Base-by-base conservation (phyloP, 495 filamentous ascomycete species). In the Antarctomyces pellizariae region DNA sequence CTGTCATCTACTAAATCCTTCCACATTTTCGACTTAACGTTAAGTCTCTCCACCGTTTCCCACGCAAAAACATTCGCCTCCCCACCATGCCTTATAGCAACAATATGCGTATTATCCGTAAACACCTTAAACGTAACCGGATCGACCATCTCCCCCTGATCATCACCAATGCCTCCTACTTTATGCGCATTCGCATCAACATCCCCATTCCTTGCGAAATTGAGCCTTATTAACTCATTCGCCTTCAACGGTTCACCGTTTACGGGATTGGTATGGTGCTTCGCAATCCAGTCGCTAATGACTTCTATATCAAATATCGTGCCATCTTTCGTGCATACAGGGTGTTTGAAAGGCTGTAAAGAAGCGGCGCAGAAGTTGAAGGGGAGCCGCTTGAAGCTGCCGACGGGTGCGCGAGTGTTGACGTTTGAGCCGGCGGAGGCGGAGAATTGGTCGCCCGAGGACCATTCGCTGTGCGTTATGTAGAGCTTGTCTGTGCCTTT, bases 1-100 rank as follows among this genome's bases (percentile, higher is more conserved):
- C 62, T 62, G 36, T 95, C 84, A 39, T 68, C 77, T 9, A 95
- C 69, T 3, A 99, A 51, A 48, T 99, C 86, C 28, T 57, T 59
- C 86, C 86, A 99, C 56, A 89, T 70, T 64, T 92, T 99, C 27
- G 83, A 67, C 54, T 95, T 99, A 48, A 95, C 71, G 50, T 99
- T 99, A 46, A 95, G 61, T 35, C 79, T 62, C 46, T 95, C 79
- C 7, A 95, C 62, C 2, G 86, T 99, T 43, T 95, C 86, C 66
- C 71, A 91, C 6, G 82, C 68, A 43, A 92, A 99, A 4, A 92
- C 89, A 52, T 95, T 95, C 18, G 78, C 80, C 19, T 79, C 76
- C 20, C 42, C 64, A 10, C 56, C 59, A 38, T 76, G 79, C 25
- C 70, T 57, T 32, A 99, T 53, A 16, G 83, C 82, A 23, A 95